Percentiles rank a stretch among this genome's conserved stretches.
Conservation (phyloP, 2,329 filamentous ascomycete genomes). For the Akanthomyces lecanii region DNA sequence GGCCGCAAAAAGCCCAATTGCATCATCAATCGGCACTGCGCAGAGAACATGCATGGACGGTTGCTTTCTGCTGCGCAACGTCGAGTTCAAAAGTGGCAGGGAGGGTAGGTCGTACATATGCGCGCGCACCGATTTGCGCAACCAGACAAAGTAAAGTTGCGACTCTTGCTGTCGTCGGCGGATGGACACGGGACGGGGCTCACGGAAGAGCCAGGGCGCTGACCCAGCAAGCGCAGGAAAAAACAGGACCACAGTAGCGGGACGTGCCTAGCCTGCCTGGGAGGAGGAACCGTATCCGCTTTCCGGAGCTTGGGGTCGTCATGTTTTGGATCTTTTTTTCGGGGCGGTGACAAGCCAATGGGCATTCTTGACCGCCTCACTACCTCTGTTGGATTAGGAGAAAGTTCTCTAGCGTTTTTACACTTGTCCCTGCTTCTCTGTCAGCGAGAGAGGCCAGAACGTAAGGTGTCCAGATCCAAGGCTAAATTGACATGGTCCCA, state of each 20-base stretch:
- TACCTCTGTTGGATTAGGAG: background rate
- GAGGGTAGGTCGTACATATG: background rate
- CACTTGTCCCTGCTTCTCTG: background rate
- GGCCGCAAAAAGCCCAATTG: background rate
- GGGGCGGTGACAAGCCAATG: conserved; percentile 7
- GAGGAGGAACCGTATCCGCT: conserved; percentile 10
- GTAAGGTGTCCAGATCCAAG: background rate
- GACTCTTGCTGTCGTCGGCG: background rate
- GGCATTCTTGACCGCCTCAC: conserved; percentile 8
- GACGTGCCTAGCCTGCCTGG: conserved; percentile 7
- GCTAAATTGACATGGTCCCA: background rate
- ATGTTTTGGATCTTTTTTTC: background rate
- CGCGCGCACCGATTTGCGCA: too few species aligned
- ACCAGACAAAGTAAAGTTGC: too few species aligned
- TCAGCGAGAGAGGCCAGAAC: background rate
- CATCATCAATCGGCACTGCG: background rate
- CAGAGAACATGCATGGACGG: background rate
- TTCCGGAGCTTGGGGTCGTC: background rate
- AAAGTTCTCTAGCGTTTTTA: background rate
- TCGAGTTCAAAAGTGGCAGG: background rate
- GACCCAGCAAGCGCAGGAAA: background rate
- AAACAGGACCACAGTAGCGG: background rate
- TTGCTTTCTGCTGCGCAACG: background rate
- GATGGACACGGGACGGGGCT: background rate
- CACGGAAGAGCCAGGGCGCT: background rate